These are phyloP conservation scores for Sporodiniella umbellata DNA, from an alignment of 371 early-diverging fungal species.

Conservation along the genomic window DNA sequence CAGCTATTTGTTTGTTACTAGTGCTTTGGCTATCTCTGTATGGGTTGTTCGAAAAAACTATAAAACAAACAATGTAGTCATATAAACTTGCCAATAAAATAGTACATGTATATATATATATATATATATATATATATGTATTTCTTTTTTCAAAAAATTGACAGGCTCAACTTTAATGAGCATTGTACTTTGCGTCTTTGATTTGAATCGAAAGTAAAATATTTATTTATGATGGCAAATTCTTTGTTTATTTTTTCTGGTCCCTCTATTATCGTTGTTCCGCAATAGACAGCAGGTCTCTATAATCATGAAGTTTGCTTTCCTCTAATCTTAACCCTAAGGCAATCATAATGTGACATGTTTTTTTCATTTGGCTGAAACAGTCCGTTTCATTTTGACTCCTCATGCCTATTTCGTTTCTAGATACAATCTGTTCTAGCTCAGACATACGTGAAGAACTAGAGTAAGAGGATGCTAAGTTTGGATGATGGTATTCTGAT, in stretches of 20 bases:
- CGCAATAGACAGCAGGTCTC: not conserved
- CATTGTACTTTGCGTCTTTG: no score
- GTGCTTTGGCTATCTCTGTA: not conserved
- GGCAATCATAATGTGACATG: not conserved
- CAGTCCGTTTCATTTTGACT: not conserved
- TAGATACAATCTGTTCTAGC: constrained; percentile 20
- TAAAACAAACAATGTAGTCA: not conserved
- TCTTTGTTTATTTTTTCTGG: no score
- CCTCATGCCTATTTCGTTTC: constrained; percentile 17
- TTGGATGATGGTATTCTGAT: constrained; percentile 25
- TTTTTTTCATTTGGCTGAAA: not conserved
- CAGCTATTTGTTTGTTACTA: constrained; percentile 21
- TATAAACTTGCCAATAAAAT: not conserved
- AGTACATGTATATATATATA: no score
- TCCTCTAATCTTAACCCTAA: not conserved
- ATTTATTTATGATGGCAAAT: no score
- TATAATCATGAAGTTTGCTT: not conserved
- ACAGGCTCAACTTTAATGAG: no score
- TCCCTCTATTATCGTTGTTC: no score
- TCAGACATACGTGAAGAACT: constrained; percentile 35
- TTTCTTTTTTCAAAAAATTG: not conserved
- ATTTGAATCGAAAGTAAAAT: no score
- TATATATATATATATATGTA: no score
- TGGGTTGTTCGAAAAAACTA: not conserved
- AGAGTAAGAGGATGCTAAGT: constrained; percentile 23